Conservation (phyloP, 805 yeast species). For the Starmerella davenportii region DNA sequence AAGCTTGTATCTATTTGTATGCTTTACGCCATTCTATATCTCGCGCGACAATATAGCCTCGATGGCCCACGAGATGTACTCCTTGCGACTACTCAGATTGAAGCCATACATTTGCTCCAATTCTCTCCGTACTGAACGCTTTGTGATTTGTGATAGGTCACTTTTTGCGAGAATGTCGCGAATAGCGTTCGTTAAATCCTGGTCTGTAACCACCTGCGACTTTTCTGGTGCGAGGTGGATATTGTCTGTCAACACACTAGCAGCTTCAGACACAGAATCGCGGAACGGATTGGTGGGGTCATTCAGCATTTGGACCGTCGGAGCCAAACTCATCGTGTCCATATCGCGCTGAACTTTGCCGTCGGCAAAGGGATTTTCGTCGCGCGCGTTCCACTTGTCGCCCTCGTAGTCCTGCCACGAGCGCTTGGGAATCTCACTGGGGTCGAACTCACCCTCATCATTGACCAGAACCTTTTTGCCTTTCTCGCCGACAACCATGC, state of each 20-base stretch:
- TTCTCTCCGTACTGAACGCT: conserved; percentile 23
- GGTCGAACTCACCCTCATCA: conserved; percentile 37
- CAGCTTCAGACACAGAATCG: neutral
- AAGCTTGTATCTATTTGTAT: too few species aligned
- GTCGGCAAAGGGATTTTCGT: conserved; percentile 1
- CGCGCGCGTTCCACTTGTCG: conserved; percentile 26
- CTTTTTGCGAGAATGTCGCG: conserved; percentile 24
- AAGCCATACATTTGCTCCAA: conserved; percentile 24
- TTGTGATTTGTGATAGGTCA: conserved; percentile 26
- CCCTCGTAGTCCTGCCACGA: conserved; percentile 43
- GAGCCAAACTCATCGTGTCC: conserved; percentile 11
- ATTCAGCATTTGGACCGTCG: conserved; percentile 3
- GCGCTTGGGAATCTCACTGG: conserved; percentile 35
- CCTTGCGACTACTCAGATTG: conserved; percentile 21
- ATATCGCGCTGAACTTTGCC: conserved; percentile 2
- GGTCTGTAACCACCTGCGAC: conserved; percentile 16
- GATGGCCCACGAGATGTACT: conserved; percentile 25
- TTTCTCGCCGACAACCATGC: conserved; percentile 36
- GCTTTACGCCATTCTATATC: too few species aligned
- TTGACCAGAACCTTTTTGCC: conserved; percentile 32
- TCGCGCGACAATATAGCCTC: conserved; percentile 28
- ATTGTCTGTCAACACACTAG: neutral
- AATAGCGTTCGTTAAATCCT: conserved; percentile 23
- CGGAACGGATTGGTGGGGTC: neutral
- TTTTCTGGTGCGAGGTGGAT: neutral